phyloP scores from a whole-genome alignment of 805 yeast genomes.

The Candida insectalens region DNA sequence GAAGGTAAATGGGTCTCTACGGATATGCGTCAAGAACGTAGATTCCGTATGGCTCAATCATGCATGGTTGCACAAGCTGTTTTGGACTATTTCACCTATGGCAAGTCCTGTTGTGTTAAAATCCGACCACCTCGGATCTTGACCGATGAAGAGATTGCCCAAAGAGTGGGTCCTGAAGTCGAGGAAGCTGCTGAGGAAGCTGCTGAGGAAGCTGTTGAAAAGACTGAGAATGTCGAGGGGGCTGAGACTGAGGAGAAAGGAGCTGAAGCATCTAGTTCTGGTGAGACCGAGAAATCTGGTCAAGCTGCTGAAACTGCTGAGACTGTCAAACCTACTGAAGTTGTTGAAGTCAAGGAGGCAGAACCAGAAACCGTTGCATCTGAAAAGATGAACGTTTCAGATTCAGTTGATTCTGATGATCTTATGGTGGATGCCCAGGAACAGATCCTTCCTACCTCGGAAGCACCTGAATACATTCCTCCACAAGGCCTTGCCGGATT shows the following conservation, averaged over 20 bases:
- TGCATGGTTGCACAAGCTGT: slow-evolving; percentile 63
- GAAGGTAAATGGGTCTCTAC: slow-evolving; percentile 82
- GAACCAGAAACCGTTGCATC: slow-evolving; percentile 1
- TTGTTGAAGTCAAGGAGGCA: slow-evolving; percentile 3
- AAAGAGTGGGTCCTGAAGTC: slow-evolving; percentile 2
- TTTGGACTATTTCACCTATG: slow-evolving; percentile 68
- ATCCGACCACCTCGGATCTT: slow-evolving; percentile 30
- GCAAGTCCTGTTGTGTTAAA: slow-evolving; percentile 57
- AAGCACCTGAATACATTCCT: neutral
- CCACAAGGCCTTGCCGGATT: neutral
- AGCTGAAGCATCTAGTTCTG: slow-evolving; percentile 7
- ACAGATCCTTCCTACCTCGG: neutral
- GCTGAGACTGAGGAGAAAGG: neutral
- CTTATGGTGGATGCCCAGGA: neutral
- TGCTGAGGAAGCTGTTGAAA: neutral
- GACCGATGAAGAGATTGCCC: slow-evolving; percentile 2
- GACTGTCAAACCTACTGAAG: slow-evolving; percentile 1
- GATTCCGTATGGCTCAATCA: slow-evolving; percentile 64
- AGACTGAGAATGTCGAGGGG: neutral
- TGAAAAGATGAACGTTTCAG: neutral
- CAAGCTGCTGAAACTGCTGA: slow-evolving; percentile 2
- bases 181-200: neutral
- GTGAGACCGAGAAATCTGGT: slow-evolving; percentile 1
- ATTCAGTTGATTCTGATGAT: neutral
- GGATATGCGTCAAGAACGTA: slow-evolving; percentile 63